These are phyloP conservation scores for Ulota crispa DNA, from an alignment of 225 moss, liverwort and hornwort species.

Conservation along the genomic window DNA sequence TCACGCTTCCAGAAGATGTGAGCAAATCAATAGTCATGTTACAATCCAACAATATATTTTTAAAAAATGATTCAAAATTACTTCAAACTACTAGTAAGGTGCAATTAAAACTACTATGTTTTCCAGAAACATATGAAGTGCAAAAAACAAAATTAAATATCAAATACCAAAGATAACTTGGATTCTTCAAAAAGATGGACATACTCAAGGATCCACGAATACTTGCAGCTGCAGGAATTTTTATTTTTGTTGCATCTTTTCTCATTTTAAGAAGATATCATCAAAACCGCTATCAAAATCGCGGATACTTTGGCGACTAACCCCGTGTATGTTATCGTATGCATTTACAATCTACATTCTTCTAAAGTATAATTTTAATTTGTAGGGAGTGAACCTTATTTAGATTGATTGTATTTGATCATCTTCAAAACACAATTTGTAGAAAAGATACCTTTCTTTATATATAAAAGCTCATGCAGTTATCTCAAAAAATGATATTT, in stretches of 20 bases:
- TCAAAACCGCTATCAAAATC: not conserved
- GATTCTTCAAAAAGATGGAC: not conserved
- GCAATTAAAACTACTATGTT: fast-evolving
- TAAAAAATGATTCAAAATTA: fast-evolving
- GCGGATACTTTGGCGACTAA: not conserved
- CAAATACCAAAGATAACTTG: too few relatives aligned
- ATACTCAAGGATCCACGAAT: slow-evolving; percentile 21
- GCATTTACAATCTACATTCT: not conserved
- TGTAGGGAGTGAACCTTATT: too few relatives aligned
- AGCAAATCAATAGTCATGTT: not conserved
- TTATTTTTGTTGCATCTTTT: not conserved
- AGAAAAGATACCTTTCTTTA: too few relatives aligned
- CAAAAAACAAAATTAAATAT: not conserved
- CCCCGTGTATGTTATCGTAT: not conserved
- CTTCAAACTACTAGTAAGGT: fast-evolving
- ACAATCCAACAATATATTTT: fast-evolving
- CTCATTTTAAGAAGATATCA: slow-evolving; percentile 14
- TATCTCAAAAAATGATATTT: not conserved
- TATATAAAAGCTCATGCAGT: not conserved
- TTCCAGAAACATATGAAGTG: fast-evolving
- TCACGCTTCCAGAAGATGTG: fast-evolving
- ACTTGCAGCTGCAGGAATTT: not conserved
- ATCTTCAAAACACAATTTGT: not conserved
- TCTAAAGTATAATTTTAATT: too few relatives aligned
- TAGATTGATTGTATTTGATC: not conserved